Percentiles rank a stretch among this genome's conserved stretches.
Evolutionary conservation across 352 stramenopile genomes (phyloP).

Genomic region (Phytophthora litchii): DNA sequence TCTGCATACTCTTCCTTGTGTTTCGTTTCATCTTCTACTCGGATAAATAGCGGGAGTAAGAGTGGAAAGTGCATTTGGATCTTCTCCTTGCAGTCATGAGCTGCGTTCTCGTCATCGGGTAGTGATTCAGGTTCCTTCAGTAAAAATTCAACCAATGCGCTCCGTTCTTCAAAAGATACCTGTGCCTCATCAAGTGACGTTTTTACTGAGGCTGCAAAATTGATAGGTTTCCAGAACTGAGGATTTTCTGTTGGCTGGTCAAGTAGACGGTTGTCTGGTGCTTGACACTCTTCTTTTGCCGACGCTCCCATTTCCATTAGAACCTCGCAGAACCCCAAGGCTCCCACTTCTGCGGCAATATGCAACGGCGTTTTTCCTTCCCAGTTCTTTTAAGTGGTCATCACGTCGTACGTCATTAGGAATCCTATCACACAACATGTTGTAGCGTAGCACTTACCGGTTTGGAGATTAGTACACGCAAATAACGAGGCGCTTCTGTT

Average conservation of each 20-base stretch:
- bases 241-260: slow-evolving; percentile 41
- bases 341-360: slow-evolving; percentile 50
- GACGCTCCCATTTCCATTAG: slow-evolving; percentile 49
- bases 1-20: slow-evolving; percentile 40
- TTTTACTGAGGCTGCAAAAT: slow-evolving; percentile 44
- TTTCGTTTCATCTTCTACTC: slow-evolving; percentile 40
- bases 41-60: slow-evolving; percentile 45
- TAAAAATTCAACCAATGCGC: slow-evolving; percentile 41
- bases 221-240: slow-evolving; percentile 55
- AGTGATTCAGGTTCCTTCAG: slow-evolving; percentile 42
- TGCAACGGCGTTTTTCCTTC: slow-evolving; percentile 59
- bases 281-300: slow-evolving; percentile 44
- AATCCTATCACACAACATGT: background rate
- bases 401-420: slow-evolving; percentile 1
- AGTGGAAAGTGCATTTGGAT: slow-evolving; percentile 43
- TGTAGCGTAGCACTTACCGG: slow-evolving; percentile 24
- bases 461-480: slow-evolving; percentile 44
- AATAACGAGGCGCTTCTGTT: slow-evolving; percentile 28
- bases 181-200: slow-evolving; percentile 31
- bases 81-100: slow-evolving; percentile 45
- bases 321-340: slow-evolving; percentile 47
- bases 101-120: slow-evolving; percentile 41
- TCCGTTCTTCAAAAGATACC: slow-evolving; percentile 34
- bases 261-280: slow-evolving; percentile 45
- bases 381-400: slow-evolving; percentile 46